Evolutionary conservation across 2,329 filamentous ascomycete species (phyloP), one percentile per base, ranked within the genome.

Genomic region (Alternaria rosae): DNA sequence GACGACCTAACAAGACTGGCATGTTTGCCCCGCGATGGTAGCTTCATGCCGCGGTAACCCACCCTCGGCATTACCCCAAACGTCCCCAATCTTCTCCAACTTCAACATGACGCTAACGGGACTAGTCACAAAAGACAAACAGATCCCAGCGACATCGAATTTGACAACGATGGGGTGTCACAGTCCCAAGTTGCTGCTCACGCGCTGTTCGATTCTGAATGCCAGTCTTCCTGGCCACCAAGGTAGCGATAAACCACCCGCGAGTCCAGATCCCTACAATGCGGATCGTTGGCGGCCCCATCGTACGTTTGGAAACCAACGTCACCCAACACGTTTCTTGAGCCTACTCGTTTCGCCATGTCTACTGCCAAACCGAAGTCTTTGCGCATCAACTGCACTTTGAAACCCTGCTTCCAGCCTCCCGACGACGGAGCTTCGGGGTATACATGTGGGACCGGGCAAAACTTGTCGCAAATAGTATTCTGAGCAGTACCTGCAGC

Each of bases 321-420:
- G 6, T 83, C 78, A 1, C 86, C 85, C 38, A 88, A 70, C 5
- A 83, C 82, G 57, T 86, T 80, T 44, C 76, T 79, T 15, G 84
- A 81, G 0, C 83, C 86, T 5, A 87, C 82, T 15, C 81, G 76
- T 61, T 83, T 77, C n/a, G 86, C 86, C 75, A 85, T 83, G 9
- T 86, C 82, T 1, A 87, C 79, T 0, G 86, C 87, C 20, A 89
- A 71, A 2, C 79, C 78, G 59, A 89, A 84, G 67, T 89, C 86
- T 70, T 88, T 88, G 62, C 80, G 81, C 85, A 89, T 89, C 67
- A 89, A 68, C 70, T 88, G 82, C 6, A 88, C 84, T 45, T 86
- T 84, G 72, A 89, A 89, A 0, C 87, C 87, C 3, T 84, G 83
- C 57, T 82, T 75, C 70, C 86, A 86, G 0, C 82, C 84, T 21